Evolutionary conservation across 306 rosid species (phyloP).

Genomic region (Sicyos baderoa): DNA sequence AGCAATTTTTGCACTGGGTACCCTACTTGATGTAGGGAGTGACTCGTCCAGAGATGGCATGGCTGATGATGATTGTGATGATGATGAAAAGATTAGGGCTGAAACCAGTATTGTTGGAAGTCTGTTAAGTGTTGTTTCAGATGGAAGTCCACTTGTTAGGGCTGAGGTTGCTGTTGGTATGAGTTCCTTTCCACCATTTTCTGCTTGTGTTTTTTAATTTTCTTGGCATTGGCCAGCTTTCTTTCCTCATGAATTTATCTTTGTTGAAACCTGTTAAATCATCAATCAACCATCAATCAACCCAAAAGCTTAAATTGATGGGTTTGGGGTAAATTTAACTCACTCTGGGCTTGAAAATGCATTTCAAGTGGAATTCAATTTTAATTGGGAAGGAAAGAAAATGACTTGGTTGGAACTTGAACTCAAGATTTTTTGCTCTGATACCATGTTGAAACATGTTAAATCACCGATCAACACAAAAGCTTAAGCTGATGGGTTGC

Average conservation of each 20-base stretch:
- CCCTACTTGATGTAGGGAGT: slow-evolving; percentile 80
- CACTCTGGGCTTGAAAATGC: no score
- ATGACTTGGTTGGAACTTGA: no score
- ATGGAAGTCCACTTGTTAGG: slow-evolving; percentile 98
- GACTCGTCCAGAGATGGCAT: slow-evolving; percentile 53
- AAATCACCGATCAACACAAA: no score
- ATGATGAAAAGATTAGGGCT: slow-evolving; percentile 73
- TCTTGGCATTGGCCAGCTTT: not conserved
- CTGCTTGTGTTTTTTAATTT: not conserved
- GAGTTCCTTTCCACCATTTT: slow-evolving; percentile 29
- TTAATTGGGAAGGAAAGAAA: no score
- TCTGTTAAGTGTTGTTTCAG: slow-evolving; percentile 72
- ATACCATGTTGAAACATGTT: no score
- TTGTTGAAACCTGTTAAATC: no score
- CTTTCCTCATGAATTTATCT: not conserved
- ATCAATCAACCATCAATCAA: no score
- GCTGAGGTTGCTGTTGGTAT: slow-evolving; percentile 96
- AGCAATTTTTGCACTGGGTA: slow-evolving; percentile 88
- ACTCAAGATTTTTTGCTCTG: no score
- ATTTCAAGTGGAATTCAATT: no score
- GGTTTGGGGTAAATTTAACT: no score
- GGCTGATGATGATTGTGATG: slow-evolving; percentile 81
- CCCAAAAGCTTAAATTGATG: no score
- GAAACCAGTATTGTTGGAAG: slow-evolving; percentile 77
- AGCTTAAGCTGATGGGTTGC: no score